Conservation (phyloP, 163 green algal genomes). For the Trebouxia gelatinosa region DNA sequence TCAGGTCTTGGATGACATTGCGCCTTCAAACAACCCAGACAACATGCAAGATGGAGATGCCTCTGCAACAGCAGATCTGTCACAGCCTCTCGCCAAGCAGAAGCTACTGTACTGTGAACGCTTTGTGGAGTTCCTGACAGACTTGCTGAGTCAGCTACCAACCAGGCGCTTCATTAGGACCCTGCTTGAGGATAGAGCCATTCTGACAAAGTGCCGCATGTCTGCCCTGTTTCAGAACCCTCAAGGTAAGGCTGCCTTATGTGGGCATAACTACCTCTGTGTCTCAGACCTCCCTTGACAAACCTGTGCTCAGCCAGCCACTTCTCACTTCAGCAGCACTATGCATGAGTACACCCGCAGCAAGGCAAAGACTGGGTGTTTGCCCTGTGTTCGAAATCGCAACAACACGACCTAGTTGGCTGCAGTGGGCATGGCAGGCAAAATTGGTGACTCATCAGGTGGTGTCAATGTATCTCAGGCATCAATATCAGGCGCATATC, state of each 20-base stretch:
- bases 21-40: slow-evolving; percentile 22
- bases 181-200: slow-evolving; percentile 77
- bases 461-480: too few relatives aligned
- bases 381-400: too few relatives aligned
- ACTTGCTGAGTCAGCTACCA: slow-evolving; percentile 93
- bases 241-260: slow-evolving; percentile 31
- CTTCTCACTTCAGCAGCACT: too few relatives aligned
- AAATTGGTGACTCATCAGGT: too few relatives aligned
- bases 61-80: slow-evolving; percentile 23
- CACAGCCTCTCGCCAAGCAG: slow-evolving; percentile 30
- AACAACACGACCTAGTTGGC: too few relatives aligned
- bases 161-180: slow-evolving; percentile 85
- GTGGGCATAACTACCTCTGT: too few relatives aligned
- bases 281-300: too few relatives aligned
- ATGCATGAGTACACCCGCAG: too few relatives aligned
- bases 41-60: slow-evolving; percentile 31
- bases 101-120: slow-evolving; percentile 82
- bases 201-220: slow-evolving; percentile 81
- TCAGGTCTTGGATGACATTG: slow-evolving; percentile 33
- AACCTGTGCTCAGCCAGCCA: too few relatives aligned
- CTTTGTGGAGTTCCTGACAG: slow-evolving; percentile 87
- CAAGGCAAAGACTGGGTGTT: too few relatives aligned
- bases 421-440: too few relatives aligned
- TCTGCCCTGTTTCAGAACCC: slow-evolving; percentile 55
- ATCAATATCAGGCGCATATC: too few relatives aligned